phyloP scores from a whole-genome alignment of 164 flowering plant genomes.

The Magnolia kwangsiensis region DNA sequence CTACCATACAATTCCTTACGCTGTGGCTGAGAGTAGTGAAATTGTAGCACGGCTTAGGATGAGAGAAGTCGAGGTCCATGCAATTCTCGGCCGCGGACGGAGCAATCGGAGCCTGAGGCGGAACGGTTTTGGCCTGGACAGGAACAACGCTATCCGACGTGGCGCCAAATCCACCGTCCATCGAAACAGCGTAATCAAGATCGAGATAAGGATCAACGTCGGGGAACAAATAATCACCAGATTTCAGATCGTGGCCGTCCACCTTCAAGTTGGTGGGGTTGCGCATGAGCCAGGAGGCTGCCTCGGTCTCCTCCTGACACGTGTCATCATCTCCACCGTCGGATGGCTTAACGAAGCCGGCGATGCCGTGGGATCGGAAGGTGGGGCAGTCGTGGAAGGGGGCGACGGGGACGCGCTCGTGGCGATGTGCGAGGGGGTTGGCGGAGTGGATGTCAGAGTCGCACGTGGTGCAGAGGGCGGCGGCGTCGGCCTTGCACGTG shows the following conservation, averaged over 20 bases:
- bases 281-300: conserved; percentile 51
- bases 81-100: conserved; percentile 21
- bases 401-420: conserved; percentile 74
- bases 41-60: conserved; percentile 36
- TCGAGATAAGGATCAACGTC: conserved; percentile 72
- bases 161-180: conserved; percentile 24
- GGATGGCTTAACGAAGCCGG: conserved; percentile 5
- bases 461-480: conserved; percentile 84
- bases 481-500: conserved; percentile 95
- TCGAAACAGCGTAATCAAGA: conserved; percentile 45
- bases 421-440: conserved; percentile 83
- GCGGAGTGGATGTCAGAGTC: conserved; percentile 95
- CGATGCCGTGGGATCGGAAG: conserved; percentile 27
- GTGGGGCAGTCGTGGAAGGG: conserved; percentile 29
- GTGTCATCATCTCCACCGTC: conserved; percentile 20
- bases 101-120: background rate
- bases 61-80: conserved; percentile 53
- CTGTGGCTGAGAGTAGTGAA: conserved; percentile 53
- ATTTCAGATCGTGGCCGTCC: conserved; percentile 39
- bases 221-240: conserved; percentile 38
- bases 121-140: conserved; percentile 28
- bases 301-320: conserved; percentile 33
- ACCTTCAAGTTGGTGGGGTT: conserved; percentile 27
- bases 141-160: conserved; percentile 72
- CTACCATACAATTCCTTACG: conserved; percentile 30